Evolutionary conservation across 1,139 yeast species (phyloP).

Genomic region (Scheffersomyces quercinus): DNA sequence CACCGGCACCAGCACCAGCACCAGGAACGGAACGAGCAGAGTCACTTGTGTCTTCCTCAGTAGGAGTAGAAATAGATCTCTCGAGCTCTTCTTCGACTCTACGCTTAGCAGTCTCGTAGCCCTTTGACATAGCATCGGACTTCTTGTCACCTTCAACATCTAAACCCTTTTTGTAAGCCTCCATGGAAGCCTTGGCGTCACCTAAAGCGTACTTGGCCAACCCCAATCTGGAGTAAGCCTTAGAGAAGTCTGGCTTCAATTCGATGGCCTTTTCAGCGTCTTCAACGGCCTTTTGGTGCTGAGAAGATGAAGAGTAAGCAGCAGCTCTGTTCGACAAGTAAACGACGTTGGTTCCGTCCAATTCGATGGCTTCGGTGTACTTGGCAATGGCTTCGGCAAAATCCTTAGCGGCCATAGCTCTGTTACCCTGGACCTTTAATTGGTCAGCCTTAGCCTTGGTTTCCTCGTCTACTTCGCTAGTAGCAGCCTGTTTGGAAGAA

Average conservation of each 20-base stretch:
- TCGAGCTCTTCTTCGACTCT: slow-evolving; percentile 77
- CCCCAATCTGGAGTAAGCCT: slow-evolving; percentile 94
- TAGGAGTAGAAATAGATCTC: slow-evolving; percentile 34
- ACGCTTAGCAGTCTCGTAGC: slow-evolving; percentile 89
- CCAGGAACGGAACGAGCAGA: slow-evolving; percentile 18
- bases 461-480: slow-evolving; percentile 50
- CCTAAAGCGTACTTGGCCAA: slow-evolving; percentile 90
- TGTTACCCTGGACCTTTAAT: slow-evolving; percentile 87
- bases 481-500: slow-evolving; percentile 18
- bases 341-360: slow-evolving; percentile 67
- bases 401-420: slow-evolving; percentile 81
- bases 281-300: slow-evolving; percentile 73
- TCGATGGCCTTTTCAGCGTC: slow-evolving; percentile 85
- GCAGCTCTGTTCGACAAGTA: slow-evolving; percentile 95
- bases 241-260: slow-evolving; percentile 77
- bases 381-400: slow-evolving; percentile 69
- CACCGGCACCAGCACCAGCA: slow-evolving; percentile 52
- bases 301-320: slow-evolving; percentile 78
- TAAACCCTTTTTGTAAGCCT: slow-evolving; percentile 86
- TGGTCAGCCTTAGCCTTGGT: slow-evolving; percentile 74
- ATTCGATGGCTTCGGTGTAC: slow-evolving; percentile 80
- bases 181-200: slow-evolving; percentile 83
- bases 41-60: slow-evolving; percentile 21
- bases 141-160: slow-evolving; percentile 84
- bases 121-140: slow-evolving; percentile 89